These are phyloP conservation scores for Eleusine coracana DNA, from an alignment of 176 grass and related monocot genomes.

Conservation along the genomic window DNA sequence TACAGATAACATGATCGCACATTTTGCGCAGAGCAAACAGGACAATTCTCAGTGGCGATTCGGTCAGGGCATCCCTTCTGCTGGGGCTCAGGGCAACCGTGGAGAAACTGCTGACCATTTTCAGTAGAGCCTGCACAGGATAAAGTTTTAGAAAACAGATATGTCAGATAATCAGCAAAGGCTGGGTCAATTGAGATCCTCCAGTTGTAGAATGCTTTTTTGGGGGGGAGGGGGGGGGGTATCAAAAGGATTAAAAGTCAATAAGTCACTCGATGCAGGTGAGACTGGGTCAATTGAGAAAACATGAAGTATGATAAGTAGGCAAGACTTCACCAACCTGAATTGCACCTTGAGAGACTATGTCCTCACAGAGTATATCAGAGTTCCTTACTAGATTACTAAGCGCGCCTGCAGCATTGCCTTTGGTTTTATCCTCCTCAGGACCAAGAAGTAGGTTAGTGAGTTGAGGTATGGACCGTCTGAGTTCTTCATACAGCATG, in stretches of 20 bases:
- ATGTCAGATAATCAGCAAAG: background rate
- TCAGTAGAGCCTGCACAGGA: constrained; percentile 69
- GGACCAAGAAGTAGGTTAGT: constrained; percentile 69
- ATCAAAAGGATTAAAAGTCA: background rate
- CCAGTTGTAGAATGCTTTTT: background rate
- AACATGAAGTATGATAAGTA: constrained; percentile 11
- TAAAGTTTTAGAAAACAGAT: background rate
- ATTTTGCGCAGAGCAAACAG: constrained; percentile 90
- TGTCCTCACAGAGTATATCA: constrained; percentile 61
- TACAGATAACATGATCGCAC: constrained; percentile 79
- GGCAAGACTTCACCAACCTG: constrained; percentile 51
- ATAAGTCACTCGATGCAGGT: background rate
- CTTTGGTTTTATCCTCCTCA: constrained; percentile 97
- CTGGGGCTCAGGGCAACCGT: constrained; percentile 72
- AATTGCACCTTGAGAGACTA: constrained; percentile 75
- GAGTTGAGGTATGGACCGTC: constrained; percentile 79
- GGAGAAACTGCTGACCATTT: constrained; percentile 75
- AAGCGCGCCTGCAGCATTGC: constrained; percentile 90
- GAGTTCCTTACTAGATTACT: constrained; percentile 90
- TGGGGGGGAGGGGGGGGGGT: too few relatives aligned
- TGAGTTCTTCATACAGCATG: constrained; percentile 75
- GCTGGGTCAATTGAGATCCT: background rate
- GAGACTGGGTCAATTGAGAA: background rate
- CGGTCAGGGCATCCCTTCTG: constrained; percentile 63
- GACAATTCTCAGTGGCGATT: constrained; percentile 83